Base-by-base conservation (phyloP, 306 rosid species). In the Psophocarpus tetragonolobus region DNA sequence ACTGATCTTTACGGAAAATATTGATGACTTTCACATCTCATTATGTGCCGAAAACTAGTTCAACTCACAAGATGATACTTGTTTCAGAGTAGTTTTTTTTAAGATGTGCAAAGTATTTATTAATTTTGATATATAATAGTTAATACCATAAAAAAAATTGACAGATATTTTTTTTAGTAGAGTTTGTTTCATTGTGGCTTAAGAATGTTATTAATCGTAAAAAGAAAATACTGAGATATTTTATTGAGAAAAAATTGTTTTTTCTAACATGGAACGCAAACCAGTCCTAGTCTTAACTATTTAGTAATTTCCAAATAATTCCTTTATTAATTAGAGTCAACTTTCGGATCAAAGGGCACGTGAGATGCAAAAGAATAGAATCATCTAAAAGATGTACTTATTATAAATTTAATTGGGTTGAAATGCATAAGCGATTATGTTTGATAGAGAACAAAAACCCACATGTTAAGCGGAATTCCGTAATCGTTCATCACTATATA, bases 301-400 rank as follows among this genome's bases (percentile, higher is more conserved):
- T 9, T 69, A 76, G 89, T 78, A 67, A 84, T 80, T 78, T 78
- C 84, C 83, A 77, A 83, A 29, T 58, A 85, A 84, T 85, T 81
- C 68, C 75, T 80, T 77, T 29, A 48, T 39, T 76, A 74, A 60
- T 68, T 29, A 63, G 12, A 63, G 96, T 87, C 93, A 91, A 91
- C 89, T 76, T 72, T 30, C 4, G 79, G 83, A 86, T 84, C 77
- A 74, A 85, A 64, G 29, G 29, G 66, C 39, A 27, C 21, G 66
- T 27, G 66, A 58, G 26, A 29, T 21, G 66, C 6, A 58, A 6
- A 14, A 7, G 21, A 27, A 29, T 27, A 29, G 5, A 11, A 58
- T 51, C 48, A 29, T 79, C 62, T 50, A n/a, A 82, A 27, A 18
- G 27, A 78, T 13, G 6, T 35, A 4, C 39, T 29, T 67, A 45